Evolutionary conservation across 805 yeast species (phyloP), one percentile per base, ranked within the genome.

Genomic region (Lipomyces yamadae): DNA sequence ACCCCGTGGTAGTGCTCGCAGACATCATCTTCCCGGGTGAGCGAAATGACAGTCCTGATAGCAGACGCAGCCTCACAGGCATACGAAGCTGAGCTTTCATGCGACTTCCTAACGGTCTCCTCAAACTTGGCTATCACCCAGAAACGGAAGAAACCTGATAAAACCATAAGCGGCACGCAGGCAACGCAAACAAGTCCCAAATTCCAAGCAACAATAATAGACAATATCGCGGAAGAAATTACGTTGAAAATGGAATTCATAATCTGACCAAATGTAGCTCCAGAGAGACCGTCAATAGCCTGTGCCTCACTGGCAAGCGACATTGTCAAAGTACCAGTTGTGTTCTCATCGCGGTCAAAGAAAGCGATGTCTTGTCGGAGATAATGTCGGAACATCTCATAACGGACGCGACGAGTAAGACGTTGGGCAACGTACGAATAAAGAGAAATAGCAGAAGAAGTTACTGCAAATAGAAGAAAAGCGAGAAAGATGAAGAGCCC

Each of bases 171-270:
- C 0, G 74, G 74, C 10, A 72, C 73, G 55, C 78, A 74, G 2
- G 83, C 80, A 11, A 77, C 73, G 53, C 81, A 79, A 13, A 80
- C 83, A 2, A 80, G 72, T 4, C 82, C 83, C 7, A 80, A 72
- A 32, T 80, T 72, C 81, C 82, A 81, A 55, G 76, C 76, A 64
- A 78, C 75, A 7, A 77, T 76, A 65, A 80, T 76, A n/a, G 80
- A 81, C 29, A 81, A 73, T 39, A 78, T 75, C 18, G 78, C 73
- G 61, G 82, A 81, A 50, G 77, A 81, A 57, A 81, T 66, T 13
- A 80, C 70, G 13, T 79, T 79, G 11, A 79, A 77, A 33, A 77
- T 30, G 76, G 76, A 75, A 56, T 74, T 70, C 61, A 74, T 69
- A 37, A 71, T 72, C 59, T 75, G 76, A n/a, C 77, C 78, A 11